phyloP scores from a whole-genome alignment of 2,329 filamentous ascomycete genomes.

The Pseudogymnoascus sp. region DNA sequence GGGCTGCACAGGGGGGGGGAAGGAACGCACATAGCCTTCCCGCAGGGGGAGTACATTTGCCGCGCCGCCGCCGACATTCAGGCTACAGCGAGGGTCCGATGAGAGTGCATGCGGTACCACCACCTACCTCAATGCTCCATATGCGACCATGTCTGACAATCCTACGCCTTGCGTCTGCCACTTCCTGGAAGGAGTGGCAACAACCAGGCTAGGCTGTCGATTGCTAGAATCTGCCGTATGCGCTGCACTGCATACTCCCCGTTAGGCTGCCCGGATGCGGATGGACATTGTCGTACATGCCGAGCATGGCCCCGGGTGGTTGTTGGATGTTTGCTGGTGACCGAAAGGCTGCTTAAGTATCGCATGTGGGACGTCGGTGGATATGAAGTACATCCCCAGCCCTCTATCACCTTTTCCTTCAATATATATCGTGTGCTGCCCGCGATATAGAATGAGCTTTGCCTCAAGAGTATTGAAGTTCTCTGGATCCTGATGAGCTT shows the following conservation, averaged over 20 bases:
- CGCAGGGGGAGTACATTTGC: slow-evolving; percentile 4
- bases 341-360: slow-evolving; percentile 7
- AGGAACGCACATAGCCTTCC: slow-evolving; percentile 2
- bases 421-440: neutral
- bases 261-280: slow-evolving; percentile 8
- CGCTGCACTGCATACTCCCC: neutral
- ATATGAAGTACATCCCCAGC: neutral
- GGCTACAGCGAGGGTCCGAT: neutral
- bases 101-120: neutral
- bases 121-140: neutral
- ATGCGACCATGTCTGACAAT: neutral
- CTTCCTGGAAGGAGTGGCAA: neutral
- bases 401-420: neutral
- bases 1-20: neutral
- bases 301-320: neutral
- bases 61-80: slow-evolving; percentile 8
- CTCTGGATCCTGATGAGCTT: slow-evolving; percentile 2
- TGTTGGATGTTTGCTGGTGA: slow-evolving; percentile 4
- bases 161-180: slow-evolving; percentile 1
- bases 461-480: neutral
- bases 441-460: neutral
- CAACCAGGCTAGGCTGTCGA: neutral
- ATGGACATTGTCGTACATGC: slow-evolving; percentile 5
- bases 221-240: neutral
- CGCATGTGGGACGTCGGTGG: neutral